Conservation (phyloP, 805 yeast genomes). For the Saccharomyces kudriavzevii region DNA sequence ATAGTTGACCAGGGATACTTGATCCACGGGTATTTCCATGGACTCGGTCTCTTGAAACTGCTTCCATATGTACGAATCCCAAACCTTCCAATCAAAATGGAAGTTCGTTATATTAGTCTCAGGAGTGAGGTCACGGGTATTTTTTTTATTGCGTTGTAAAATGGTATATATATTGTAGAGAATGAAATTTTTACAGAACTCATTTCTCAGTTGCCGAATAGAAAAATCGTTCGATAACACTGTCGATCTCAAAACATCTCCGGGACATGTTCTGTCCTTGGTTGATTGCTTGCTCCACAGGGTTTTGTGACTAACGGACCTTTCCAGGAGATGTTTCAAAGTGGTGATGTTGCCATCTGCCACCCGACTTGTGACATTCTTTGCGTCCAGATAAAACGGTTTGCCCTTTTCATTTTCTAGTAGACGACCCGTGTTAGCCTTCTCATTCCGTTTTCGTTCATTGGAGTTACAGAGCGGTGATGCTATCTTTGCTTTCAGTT, state of each 20-base stretch:
- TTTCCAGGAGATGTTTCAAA: slow-evolving; percentile 5
- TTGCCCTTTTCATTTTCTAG: not conserved
- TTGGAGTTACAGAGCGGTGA: slow-evolving; percentile 1
- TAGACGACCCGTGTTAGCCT: not conserved
- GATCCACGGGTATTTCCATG: slow-evolving; percentile 3
- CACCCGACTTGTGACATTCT: not conserved
- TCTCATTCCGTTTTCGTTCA: not conserved
- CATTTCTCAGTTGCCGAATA: slow-evolving; percentile 12
- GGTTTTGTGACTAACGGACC: slow-evolving; percentile 1
- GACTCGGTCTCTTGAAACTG: slow-evolving; percentile 6
- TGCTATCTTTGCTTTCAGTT: not conserved
- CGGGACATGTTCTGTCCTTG: slow-evolving; percentile 14
- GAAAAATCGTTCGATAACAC: slow-evolving; percentile 11
- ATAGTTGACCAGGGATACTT: slow-evolving; percentile 6
- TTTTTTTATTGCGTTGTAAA: not conserved
- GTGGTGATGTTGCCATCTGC: not conserved
- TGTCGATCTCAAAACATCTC: slow-evolving; percentile 19
- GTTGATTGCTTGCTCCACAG: slow-evolving; percentile 11
- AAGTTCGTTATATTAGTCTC: not conserved
- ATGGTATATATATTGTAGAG: slow-evolving; percentile 13
- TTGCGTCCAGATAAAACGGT: not conserved
- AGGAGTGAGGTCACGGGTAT: not conserved
- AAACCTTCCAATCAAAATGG: slow-evolving; percentile 9
- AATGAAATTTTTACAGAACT: slow-evolving; percentile 17
- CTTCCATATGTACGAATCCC: slow-evolving; percentile 19